Conservation (phyloP, 2,329 filamentous ascomycete species). For the Madurella fahalii region DNA sequence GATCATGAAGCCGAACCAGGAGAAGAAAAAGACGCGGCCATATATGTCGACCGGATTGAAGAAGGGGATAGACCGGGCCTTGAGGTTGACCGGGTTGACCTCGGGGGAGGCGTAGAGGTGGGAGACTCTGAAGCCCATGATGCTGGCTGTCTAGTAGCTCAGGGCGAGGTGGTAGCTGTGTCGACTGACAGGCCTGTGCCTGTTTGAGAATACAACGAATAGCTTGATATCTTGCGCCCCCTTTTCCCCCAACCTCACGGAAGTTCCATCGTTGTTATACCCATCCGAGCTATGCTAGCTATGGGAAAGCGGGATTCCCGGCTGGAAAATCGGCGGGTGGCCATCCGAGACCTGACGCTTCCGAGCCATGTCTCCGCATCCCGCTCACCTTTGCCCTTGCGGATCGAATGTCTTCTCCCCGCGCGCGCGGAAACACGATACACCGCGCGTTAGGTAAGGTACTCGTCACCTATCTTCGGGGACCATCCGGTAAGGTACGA, state of each 20-base stretch:
- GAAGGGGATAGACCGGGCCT: constrained; percentile 74
- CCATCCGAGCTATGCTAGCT: not conserved
- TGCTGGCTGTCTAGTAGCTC: not conserved
- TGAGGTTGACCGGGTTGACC: constrained; percentile 79
- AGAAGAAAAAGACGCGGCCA: constrained; percentile 86
- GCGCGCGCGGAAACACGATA: not conserved
- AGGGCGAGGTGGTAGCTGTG: not conserved
- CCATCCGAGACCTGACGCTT: not conserved
- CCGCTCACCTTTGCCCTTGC: not conserved
- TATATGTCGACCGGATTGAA: constrained; percentile 76
- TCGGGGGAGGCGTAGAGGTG: constrained; percentile 56
- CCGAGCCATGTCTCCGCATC: not conserved
- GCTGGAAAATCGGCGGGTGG: not conserved
- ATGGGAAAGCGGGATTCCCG: not conserved
- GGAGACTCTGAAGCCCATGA: constrained; percentile 33
- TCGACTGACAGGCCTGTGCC: not conserved
- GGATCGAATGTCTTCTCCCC: not conserved
- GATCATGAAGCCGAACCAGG: constrained; percentile 80
- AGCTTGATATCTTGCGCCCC: not conserved
- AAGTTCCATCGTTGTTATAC: not conserved
- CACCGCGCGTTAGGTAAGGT: not conserved
- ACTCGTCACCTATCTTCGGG: not conserved
- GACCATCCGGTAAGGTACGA: not conserved
- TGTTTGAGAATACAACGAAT: not conserved
- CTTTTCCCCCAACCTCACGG: not conserved